Evolutionary conservation across 331 rosid genomes (phyloP).

Genomic region (Quercus tomentella): DNA sequence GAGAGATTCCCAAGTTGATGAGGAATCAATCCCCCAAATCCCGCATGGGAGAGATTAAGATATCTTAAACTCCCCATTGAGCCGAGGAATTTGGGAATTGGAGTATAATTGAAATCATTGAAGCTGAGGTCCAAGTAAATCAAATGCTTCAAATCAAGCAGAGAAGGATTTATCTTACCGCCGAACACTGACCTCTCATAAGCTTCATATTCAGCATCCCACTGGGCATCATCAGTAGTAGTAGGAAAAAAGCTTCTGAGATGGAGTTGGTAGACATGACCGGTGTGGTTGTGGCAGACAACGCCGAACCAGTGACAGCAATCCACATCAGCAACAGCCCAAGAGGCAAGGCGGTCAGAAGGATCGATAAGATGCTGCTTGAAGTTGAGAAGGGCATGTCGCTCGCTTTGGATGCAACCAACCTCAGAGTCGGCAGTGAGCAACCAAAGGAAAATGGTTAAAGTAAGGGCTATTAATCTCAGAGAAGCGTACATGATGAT

Average conservation of each 20-base stretch:
- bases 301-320: too few species aligned
- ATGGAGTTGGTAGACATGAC: too few species aligned
- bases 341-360: too few species aligned
- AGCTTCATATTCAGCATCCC: background rate
- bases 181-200: background rate
- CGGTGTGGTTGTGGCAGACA: too few species aligned
- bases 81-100: background rate
- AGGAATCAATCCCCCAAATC: background rate
- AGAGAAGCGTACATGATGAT: too few species aligned
- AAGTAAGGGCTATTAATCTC: too few species aligned
- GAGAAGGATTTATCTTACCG: background rate
- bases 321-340: too few species aligned
- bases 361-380: too few species aligned
- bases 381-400: too few species aligned
- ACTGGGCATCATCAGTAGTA: background rate
- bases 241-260: too few species aligned
- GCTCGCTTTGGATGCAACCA: background rate
- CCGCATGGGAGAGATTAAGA: background rate
- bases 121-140: background rate
- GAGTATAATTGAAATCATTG: background rate
- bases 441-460: too few species aligned
- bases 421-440: too few species aligned
- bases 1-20: slow-evolving; percentile 12
- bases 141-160: background rate
- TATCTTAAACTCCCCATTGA: slow-evolving; percentile 1